phyloP scores from a whole-genome alignment of 1,284 basidiomycete genomes.

The Puccinia horiana region DNA sequence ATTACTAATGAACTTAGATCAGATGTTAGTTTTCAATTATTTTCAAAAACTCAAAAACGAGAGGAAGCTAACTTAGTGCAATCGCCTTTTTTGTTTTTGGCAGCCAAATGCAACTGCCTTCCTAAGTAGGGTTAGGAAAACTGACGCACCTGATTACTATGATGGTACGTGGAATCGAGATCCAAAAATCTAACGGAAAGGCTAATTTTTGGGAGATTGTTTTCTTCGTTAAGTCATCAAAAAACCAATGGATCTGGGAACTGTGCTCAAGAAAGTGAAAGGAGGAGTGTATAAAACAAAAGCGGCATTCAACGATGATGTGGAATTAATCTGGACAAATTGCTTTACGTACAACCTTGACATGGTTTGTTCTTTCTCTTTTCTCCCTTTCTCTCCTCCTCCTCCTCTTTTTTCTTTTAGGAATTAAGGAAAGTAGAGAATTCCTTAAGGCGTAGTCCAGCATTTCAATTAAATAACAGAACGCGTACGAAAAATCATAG shows the following conservation, averaged over 20 bases:
- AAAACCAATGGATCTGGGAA: constrained; percentile 89
- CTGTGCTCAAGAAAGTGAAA: constrained; percentile 90
- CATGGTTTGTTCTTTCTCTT: constrained; percentile 64
- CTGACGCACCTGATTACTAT: constrained; percentile 86
- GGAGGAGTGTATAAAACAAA: constrained; percentile 87
- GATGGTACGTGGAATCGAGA: constrained; percentile 64
- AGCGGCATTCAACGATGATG: constrained; percentile 84
- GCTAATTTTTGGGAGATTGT: constrained; percentile 10
- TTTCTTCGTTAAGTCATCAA: constrained; percentile 69
- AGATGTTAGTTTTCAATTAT: constrained; percentile 64
- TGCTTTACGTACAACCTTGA: constrained; percentile 88
- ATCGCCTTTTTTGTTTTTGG: constrained; percentile 64
- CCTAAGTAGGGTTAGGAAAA: constrained; percentile 79
- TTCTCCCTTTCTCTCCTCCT: background rate
- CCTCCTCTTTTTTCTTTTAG: background rate
- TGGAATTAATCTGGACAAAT: constrained; percentile 96
- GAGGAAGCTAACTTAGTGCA: constrained; percentile 50
- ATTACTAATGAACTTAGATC: constrained; percentile 79
- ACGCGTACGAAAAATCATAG: constrained; percentile 6
- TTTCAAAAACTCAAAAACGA: background rate
- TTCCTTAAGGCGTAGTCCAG: constrained; percentile 2
- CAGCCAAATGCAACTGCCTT: constrained; percentile 85
- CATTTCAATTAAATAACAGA: constrained; percentile 3
- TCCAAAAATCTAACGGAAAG: constrained; percentile 1
- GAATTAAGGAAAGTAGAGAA: background rate